Conservation (phyloP, 257 asterid genomes). For the Solanum ahanhuiri region DNA sequence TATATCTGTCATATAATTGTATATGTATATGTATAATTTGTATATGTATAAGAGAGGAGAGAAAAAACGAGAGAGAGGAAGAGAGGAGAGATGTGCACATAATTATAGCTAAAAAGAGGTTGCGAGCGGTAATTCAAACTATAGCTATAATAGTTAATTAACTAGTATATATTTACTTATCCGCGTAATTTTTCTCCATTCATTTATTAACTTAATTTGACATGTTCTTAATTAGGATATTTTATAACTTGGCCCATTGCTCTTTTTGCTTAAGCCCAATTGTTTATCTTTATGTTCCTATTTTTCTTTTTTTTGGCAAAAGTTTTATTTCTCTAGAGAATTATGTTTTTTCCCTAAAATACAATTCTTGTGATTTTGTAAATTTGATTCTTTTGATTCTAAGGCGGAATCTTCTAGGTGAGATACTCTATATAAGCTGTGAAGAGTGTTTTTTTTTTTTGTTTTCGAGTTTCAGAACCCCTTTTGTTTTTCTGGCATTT, state of each 20-base stretch:
- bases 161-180: too few relatives aligned
- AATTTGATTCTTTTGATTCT: neutral
- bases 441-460: neutral
- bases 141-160: too few relatives aligned
- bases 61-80: neutral
- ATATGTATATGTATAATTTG: too few relatives aligned
- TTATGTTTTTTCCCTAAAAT: neutral
- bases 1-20: neutral
- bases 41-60: too few relatives aligned
- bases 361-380: neutral
- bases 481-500: neutral
- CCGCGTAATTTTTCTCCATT: neutral
- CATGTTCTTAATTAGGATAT: neutral
- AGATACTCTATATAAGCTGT: neutral
- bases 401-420: constrained; percentile 6
- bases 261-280: neutral
- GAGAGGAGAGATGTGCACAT: neutral
- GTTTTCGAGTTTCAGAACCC: neutral
- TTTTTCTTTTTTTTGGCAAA: neutral
- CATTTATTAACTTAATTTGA: neutral
- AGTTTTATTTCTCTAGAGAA: neutral
- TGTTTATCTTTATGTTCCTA: neutral
- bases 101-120: neutral
- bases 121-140: too few relatives aligned
- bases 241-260: neutral